Base-by-base conservation (phyloP, 108 stramenopile genomes). In the Skeletonema grethae region DNA sequence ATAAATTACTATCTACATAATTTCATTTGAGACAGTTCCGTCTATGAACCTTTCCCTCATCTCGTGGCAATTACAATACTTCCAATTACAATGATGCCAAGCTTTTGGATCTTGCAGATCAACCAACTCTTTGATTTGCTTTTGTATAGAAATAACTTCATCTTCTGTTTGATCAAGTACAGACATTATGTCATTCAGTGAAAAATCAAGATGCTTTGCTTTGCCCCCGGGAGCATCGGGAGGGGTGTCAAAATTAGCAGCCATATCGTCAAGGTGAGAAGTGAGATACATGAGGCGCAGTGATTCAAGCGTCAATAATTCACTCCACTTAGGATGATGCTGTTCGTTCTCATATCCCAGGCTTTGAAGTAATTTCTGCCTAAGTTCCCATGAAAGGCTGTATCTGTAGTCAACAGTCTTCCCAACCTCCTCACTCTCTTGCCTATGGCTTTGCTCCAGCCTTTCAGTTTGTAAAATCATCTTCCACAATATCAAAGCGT, bases 11-110 rank as follows among this genome's bases (percentile, higher is more conserved):
- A 30, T 0, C 30, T 34, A 30, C 5, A 60, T 24, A 30, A 60
- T 30, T 30, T 34, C 59, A 61, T 61, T 16, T 43, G 34, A 92
- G 35, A 96, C 80, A 2, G 90, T 83, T 22, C 88, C 90, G 16
- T 79, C 72, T 3, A 73, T 67, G 63, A 96, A 96, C 24, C 69
- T 50, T 3, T 72, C 65, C 35, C 95, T 75, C 56, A 88, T 73
- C 41, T 82, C 84, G 61, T 96, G 95, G 63, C 95, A 96, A 55
- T 71, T 85, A 67, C 95, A 96, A 88, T 91, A 96, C 24, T 75
- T 78, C 43, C 91, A 82, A 67, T 92, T 85, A 53, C 95, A 96
- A 36, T 89, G 88, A 10, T 75, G 57, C 70, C 89, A 96, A 18
- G 82, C 83, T 41, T 69, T 75, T 20, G 90, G 87, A 75, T 92